These are phyloP conservation scores for Scortechinia acanthostroma DNA, from an alignment of 2,329 filamentous ascomycete genomes.

Conservation along the genomic window DNA sequence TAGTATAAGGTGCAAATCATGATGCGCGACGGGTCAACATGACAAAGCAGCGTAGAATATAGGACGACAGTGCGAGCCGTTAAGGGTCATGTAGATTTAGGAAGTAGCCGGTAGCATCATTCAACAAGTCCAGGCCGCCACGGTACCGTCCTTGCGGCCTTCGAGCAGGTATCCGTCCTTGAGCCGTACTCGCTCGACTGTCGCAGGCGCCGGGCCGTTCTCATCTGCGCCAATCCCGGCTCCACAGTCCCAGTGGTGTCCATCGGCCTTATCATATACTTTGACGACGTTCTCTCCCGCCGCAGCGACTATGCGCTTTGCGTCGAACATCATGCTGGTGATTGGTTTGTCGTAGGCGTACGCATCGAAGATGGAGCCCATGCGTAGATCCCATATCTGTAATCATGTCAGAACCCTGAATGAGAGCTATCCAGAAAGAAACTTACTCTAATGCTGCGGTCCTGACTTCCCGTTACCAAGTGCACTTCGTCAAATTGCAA, in stretches of 20 bases:
- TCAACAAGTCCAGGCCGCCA: slow-evolving; percentile 64
- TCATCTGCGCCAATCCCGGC: slow-evolving; percentile 43
- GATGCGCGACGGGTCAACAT: too few species aligned
- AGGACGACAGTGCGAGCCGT: too few species aligned
- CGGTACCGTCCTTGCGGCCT: slow-evolving; percentile 60
- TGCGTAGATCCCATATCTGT: slow-evolving; percentile 73
- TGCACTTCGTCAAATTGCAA: slow-evolving; percentile 71
- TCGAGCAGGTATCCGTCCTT: slow-evolving; percentile 70
- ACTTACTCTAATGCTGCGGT: slow-evolving; percentile 66
- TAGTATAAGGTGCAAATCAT: too few species aligned
- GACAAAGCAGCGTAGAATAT: too few species aligned
- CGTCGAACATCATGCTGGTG: slow-evolving; percentile 70
- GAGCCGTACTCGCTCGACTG: slow-evolving; percentile 59
- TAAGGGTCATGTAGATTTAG: too few species aligned
- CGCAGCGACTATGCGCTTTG: slow-evolving; percentile 60
- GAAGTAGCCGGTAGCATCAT: too few species aligned
- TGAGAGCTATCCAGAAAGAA: not conserved
- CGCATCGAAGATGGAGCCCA: slow-evolving; percentile 68
- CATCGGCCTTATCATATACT: slow-evolving; percentile 70
- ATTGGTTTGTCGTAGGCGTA: slow-evolving; percentile 67
- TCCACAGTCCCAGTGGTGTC: slow-evolving; percentile 68
- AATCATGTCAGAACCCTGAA: slow-evolving; percentile 2
- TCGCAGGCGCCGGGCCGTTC: slow-evolving; percentile 31
- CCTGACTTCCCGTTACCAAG: slow-evolving; percentile 63
- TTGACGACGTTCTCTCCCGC: slow-evolving; percentile 66